Evolutionary conservation across 2,329 filamentous ascomycete genomes (phyloP), one percentile per base, ranked within the genome.

Genomic region (Calonectria montana): DNA sequence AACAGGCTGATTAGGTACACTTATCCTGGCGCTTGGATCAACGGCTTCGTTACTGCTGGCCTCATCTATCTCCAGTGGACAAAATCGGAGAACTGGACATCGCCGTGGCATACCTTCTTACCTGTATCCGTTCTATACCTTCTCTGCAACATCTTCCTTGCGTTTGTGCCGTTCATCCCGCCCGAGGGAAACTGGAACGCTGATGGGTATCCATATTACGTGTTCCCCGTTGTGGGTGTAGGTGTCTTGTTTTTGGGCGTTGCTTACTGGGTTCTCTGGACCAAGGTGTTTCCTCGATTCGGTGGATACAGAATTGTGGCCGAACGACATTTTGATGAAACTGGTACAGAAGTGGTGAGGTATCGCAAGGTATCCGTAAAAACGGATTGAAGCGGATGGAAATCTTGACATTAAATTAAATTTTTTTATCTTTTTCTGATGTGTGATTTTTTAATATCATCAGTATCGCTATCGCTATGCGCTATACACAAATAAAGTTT

Each of bases 171-270:
- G 0, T 90, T 91, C 67, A 86, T 91, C 53, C 88, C 89, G 2
- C 89, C 88, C 0, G 83, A 84, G 39, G 85, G 83, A 2, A 84
- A 82, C 74, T 86, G 84, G 82, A 84, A 86, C 63, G 84, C 84
- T 0, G 84, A 87, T 15, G 86, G 87, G 0, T 90, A 90, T 47
- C 87, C 88, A 2, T 90, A 90, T 81, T 91, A 88, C 69, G 82
- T 89, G 0, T 90, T 90, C 74, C 88, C 89, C 0, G 84, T 90
- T 0, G 88, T 91, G 0, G 88, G 88, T 0, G 85, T 89, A 0
- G 84, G 84, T 0, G 86, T 91, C 8, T 77, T 91, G 29, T 62
- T 88, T 0, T 79, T 90, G 0, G 89, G 89, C 2, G 86, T 71
- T 0, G 63, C 87, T 2, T 91, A 91, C 79, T 91, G 89, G 88